These are phyloP conservation scores for Termitomyces sp. DNA, from an alignment of 768 basidiomycete genomes.

Conservation along the genomic window DNA sequence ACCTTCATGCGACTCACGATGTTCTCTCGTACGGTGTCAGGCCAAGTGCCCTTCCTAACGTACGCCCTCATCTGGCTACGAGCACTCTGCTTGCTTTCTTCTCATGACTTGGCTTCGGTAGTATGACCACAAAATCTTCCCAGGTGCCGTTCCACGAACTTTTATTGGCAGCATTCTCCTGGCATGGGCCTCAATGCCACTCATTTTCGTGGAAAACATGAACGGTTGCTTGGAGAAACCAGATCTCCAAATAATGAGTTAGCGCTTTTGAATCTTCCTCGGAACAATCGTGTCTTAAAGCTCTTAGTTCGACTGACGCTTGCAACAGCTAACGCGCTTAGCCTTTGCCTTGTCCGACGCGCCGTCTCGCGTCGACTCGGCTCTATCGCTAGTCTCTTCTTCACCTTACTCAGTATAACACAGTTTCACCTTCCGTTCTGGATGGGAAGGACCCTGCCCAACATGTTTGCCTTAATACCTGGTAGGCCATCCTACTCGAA, in stretches of 20 bases:
- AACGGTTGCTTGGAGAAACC: conserved; percentile 50
- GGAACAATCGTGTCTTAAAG: neutral
- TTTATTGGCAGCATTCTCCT: conserved; percentile 77
- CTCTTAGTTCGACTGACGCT: conserved; percentile 67
- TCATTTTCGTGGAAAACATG: conserved; percentile 36
- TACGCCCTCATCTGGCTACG: conserved; percentile 26
- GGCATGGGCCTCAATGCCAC: conserved; percentile 48
- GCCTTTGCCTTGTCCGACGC: conserved; percentile 58
- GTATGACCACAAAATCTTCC: conserved; percentile 89
- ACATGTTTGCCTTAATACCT: conserved; percentile 83
- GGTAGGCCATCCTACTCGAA: conserved; percentile 40
- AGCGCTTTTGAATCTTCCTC: conserved; percentile 16
- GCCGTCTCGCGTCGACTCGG: conserved; percentile 65
- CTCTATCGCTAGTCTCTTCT: conserved; percentile 46
- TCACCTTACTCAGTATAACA: conserved; percentile 62
- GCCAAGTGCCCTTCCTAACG: conserved; percentile 36
- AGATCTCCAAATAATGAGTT: conserved; percentile 67
- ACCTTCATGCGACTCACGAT: conserved; percentile 88
- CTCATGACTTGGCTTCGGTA: conserved; percentile 6
- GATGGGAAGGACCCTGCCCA: conserved; percentile 91
- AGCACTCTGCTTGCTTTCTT: neutral
- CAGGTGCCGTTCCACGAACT: conserved; percentile 85
- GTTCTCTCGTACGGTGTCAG: conserved; percentile 68
- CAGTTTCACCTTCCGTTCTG: conserved; percentile 94
- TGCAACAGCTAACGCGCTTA: conserved; percentile 55